Evolutionary conservation across 2,329 filamentous ascomycete species (phyloP).

Genomic region (Aspergillus latus): DNA sequence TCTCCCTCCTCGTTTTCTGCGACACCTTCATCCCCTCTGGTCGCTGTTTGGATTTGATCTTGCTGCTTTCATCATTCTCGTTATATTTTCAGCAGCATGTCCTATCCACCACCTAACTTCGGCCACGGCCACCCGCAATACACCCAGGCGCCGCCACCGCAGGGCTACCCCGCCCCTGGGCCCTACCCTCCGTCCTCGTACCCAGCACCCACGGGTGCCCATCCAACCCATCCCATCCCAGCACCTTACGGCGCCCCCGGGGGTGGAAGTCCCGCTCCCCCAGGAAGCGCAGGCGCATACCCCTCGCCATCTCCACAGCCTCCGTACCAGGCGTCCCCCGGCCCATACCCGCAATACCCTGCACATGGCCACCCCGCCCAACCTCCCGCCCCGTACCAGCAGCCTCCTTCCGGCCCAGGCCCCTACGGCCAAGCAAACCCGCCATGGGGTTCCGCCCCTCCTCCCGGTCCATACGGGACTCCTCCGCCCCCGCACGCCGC

Average conservation of each 20-base stretch:
- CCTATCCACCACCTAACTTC: constrained; percentile 10
- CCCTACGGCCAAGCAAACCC: background rate
- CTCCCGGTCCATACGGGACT: constrained; percentile 8
- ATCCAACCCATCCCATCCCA: background rate
- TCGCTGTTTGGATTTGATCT: background rate
- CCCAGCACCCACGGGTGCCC: background rate
- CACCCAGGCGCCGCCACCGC: constrained; percentile 12
- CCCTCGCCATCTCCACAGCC: constrained; percentile 8
- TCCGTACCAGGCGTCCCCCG: constrained; percentile 5
- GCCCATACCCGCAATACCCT: constrained; percentile 11
- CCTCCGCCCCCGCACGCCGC: constrained; percentile 1
- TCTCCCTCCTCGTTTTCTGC: background rate
- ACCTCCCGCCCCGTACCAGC: constrained; percentile 4
- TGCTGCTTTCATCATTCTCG: background rate
- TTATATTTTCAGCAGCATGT: constrained; percentile 6
- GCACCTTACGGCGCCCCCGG: background rate
- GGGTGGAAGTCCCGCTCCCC: constrained; percentile 1
- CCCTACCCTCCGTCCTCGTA: constrained; percentile 12
- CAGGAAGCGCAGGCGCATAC: background rate
- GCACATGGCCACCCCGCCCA: background rate
- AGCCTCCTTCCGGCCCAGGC: background rate
- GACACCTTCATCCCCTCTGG: background rate
- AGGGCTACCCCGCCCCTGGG: constrained; percentile 10
- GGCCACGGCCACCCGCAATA: constrained; percentile 4
- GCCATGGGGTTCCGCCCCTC: constrained; percentile 12